Evolutionary conservation across 257 asterid genomes (phyloP), one percentile per base, ranked within the genome.

Genomic region (Avicennia marina): DNA sequence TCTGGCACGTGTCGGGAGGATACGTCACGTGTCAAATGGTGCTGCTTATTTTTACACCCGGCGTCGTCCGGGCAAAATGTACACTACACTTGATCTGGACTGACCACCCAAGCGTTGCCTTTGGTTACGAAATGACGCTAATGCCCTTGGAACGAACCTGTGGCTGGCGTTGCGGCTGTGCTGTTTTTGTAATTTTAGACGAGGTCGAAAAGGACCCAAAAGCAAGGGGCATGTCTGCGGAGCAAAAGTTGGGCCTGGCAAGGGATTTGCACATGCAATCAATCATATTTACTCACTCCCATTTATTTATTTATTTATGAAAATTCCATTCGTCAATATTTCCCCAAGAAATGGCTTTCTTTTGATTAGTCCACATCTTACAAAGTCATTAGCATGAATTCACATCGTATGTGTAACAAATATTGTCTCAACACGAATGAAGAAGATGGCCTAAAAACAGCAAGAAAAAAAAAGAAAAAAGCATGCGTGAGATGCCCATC

Each of bases 11-110:
- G 74, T 59, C 34, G 33, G 21, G 68, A 25, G 24, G 16, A 4
- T 0, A 8, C 11, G 69, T 69, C 67, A 70, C 76, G 75, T 75
- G 79, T 59, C 64, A 15, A 38, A 43, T 57, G 60, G 26, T 39
- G 60, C 66, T 56, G 16, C 0, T 58, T 53, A 43, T 46, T 27
- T 76, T 61, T 41, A 19, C 66, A 51, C 63, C 38, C 62, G 43
- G 66, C 69, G 58, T 16, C 56, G 47, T 45, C 39, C 62, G 25
- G 75, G 68, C 81, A 70, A 65, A 69, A 72, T 72, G 77, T 66
- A 73, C 81, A 73, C 80, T 74, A 17, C 72, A 85, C 85, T 81
- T 82, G 87, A 74, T 50, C 70, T 74, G 79, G 87, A 62, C 76
- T 72, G 58, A 62, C 76, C 18, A 62, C 33, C 25, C 36, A 53